A percentile compares a stretch with the other conserved stretches of the same genome.
Evolutionary conservation across 2,329 filamentous ascomycete genomes (phyloP).

Genomic region (Alternaria novae-zelandiae): DNA sequence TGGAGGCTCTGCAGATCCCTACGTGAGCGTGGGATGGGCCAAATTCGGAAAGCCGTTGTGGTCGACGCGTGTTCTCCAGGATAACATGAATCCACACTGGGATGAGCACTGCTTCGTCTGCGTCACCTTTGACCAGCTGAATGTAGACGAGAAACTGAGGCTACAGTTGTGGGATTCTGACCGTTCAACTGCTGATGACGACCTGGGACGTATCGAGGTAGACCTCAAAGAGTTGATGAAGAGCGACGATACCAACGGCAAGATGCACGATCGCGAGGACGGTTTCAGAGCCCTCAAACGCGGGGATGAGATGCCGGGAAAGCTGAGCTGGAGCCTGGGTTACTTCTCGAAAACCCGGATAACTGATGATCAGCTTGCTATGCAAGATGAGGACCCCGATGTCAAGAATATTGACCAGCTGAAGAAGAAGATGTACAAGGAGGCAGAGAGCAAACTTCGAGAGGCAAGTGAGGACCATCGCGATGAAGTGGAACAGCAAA

Average conservation of each 20-base stretch:
- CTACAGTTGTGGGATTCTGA: conserved; percentile 80
- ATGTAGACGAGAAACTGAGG: conserved; percentile 72
- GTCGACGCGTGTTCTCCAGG: conserved; percentile 69
- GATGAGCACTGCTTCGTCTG: conserved; percentile 73
- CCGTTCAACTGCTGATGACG: conserved; percentile 73
- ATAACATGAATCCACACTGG: conserved; percentile 73
- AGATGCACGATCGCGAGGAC: conserved; percentile 68
- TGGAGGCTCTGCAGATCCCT: conserved; percentile 70
- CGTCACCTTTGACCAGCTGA: conserved; percentile 73
- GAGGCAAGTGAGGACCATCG: conserved; percentile 67
- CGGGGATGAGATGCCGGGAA: conserved; percentile 72
- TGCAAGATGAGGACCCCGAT: conserved; percentile 65
- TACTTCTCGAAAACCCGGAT: conserved; percentile 73
- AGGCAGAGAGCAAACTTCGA: conserved; percentile 67
- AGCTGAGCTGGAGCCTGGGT: conserved; percentile 72
- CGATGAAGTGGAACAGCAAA: conserved; percentile 71
- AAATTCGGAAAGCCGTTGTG: conserved; percentile 76
- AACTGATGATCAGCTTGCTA: conserved; percentile 65
- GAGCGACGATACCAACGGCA: conserved; percentile 63
- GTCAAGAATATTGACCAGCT: conserved; percentile 66
- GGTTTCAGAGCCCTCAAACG: conserved; percentile 69
- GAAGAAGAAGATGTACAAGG: conserved; percentile 61
- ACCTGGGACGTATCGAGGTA: conserved; percentile 75
- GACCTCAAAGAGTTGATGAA: conserved; percentile 70
- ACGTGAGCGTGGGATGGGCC: conserved; percentile 76